Conservation (phyloP, 2,329 filamentous ascomycete species). For the Raffaelea ambrosiae region DNA sequence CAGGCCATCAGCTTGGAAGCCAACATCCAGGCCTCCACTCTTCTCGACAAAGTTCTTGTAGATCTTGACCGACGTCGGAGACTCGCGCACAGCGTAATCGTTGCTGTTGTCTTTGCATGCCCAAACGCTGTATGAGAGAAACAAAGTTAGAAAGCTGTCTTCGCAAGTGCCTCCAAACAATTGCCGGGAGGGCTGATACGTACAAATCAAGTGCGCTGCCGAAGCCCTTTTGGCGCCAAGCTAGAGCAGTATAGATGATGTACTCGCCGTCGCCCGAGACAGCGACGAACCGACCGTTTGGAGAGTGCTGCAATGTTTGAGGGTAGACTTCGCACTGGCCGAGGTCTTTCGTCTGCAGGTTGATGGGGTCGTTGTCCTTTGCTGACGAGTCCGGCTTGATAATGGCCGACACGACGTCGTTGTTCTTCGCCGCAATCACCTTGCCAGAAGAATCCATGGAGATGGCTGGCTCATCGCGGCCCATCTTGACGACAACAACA, state of each 20-base stretch:
- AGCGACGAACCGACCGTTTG: conserved; percentile 77
- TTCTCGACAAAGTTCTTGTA: conserved; percentile 98
- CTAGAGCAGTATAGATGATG: conserved; percentile 95
- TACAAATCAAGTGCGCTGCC: conserved; percentile 84
- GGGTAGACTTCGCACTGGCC: conserved; percentile 96
- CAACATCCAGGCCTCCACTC: conserved; percentile 78
- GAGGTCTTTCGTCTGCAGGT: conserved; percentile 84
- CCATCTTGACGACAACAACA: conserved; percentile 95
- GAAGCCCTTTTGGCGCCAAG: conserved; percentile 96
- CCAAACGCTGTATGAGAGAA: conserved; percentile 63
- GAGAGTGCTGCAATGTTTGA: conserved; percentile 89
- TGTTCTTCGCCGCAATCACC: conserved; percentile 91
- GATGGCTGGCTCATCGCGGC: conserved; percentile 91
- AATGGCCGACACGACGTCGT: conserved; percentile 87
- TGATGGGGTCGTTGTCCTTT: conserved; percentile 84
- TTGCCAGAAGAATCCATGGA: conserved; percentile 97
- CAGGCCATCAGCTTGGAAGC: conserved; percentile 88
- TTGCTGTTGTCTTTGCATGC: conserved; percentile 96
- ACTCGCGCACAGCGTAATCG: conserved; percentile 95
- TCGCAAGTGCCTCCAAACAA: too few relatives aligned
- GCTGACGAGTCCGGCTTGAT: conserved; percentile 82
- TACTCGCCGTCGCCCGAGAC: conserved; percentile 96
- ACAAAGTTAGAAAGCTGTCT: background rate
- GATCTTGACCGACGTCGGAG: conserved; percentile 86
- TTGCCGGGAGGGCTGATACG: too few relatives aligned